These are phyloP conservation scores for Magnolia sinica DNA, from an alignment of 164 flowering plant genomes.

Conservation along the genomic window DNA sequence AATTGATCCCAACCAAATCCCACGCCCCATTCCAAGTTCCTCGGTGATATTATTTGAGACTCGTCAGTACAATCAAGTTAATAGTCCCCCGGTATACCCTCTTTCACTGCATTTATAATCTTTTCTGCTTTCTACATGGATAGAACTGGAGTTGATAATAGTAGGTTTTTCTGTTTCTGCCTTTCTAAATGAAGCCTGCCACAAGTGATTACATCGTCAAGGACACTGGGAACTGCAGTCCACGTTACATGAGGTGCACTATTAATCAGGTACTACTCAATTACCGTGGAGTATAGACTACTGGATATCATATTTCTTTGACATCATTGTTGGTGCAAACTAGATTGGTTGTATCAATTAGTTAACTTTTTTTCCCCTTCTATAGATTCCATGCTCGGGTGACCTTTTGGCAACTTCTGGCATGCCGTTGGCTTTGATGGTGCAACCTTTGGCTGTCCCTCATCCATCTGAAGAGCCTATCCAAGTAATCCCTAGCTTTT, in stretches of 20 bases:
- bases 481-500: conserved; percentile 51
- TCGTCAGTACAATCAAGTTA: conserved; percentile 83
- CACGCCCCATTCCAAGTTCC: conserved; percentile 73
- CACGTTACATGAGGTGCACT: conserved; percentile 96
- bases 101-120: background rate
- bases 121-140: background rate
- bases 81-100: conserved; percentile 71
- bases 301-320: background rate
- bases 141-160: background rate
- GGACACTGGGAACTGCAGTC: conserved; percentile 98
- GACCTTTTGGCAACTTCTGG: conserved; percentile 88
- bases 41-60: conserved; percentile 62
- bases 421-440: conserved; percentile 90
- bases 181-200: conserved; percentile 65
- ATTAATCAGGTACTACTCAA: conserved; percentile 71
- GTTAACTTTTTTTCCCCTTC: background rate
- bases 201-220: conserved; percentile 79
- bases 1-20: conserved; percentile 95
- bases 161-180: background rate
- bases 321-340: background rate
- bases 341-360: background rate
- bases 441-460: conserved; percentile 95
- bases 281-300: background rate
- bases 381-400: conserved; percentile 86
- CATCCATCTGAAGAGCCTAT: conserved; percentile 97